Evolutionary conservation across 805 yeast genomes (phyloP).

Genomic region (Suhomyces emberorum): DNA sequence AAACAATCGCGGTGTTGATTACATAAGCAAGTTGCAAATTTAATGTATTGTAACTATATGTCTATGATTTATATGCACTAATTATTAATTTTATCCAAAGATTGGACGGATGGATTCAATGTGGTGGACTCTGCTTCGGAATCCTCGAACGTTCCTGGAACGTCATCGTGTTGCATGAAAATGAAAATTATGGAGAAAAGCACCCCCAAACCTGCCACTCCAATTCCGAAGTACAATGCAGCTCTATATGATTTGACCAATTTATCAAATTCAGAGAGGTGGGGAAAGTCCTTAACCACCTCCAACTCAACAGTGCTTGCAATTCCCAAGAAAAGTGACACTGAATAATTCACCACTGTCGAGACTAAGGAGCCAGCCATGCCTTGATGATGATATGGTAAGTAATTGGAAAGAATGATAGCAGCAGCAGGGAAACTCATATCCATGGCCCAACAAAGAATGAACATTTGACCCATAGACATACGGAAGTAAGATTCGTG

Average conservation of each 20-base stretch:
- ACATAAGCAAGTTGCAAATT: too few relatives aligned
- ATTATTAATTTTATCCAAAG: too few relatives aligned
- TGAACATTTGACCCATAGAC: constrained; percentile 51
- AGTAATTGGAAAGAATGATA: constrained; percentile 52
- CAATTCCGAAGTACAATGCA: constrained; percentile 60
- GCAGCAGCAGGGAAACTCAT: constrained; percentile 74
- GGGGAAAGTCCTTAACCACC: constrained; percentile 10
- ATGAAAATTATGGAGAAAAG: constrained; percentile 23
- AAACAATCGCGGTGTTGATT: background rate
- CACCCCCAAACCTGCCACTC: constrained; percentile 51
- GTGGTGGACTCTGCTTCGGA: constrained; percentile 2
- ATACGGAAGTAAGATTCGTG: constrained; percentile 58
- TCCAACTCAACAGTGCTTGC: constrained; percentile 61
- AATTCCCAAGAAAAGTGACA: constrained; percentile 64
- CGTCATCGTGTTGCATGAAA: constrained; percentile 6
- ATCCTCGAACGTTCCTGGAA: constrained; percentile 6
- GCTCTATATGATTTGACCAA: constrained; percentile 48
- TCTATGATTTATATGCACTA: too few relatives aligned
- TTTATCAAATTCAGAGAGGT: background rate
- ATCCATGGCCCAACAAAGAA: constrained; percentile 74
- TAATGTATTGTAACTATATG: too few relatives aligned
- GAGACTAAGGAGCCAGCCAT: constrained; percentile 73
- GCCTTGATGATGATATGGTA: constrained; percentile 68
- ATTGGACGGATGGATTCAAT: too few relatives aligned
- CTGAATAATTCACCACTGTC: constrained; percentile 70